Base-by-base conservation (phyloP, 495 filamentous ascomycete species). In the Filosporella fistucella region DNA sequence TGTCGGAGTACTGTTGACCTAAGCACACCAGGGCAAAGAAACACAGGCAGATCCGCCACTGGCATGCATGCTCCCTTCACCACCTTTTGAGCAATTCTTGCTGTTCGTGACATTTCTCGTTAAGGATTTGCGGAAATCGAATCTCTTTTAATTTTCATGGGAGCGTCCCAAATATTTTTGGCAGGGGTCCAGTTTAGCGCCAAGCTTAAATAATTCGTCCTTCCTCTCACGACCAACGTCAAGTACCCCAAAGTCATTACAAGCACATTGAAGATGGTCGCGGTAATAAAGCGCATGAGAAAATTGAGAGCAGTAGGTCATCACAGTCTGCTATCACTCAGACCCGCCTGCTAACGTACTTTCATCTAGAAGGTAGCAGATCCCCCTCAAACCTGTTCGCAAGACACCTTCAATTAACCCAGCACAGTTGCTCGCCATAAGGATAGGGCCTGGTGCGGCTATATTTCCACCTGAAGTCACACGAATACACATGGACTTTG, bases 401-500 rank as follows among this genome's bases (percentile, higher is more conserved):
- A 35, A 5, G 16, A 29, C 32, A 20, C 59, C 66, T 57, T 65
- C 70, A 67, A 59, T 60, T 57, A 35, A 58, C 63, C 37, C 25
- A 51, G 25, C 42, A 23, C 71, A 90, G 86, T 69, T 91, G 33
- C 77, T 91, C 58, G 68, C 71, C 50, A 63, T 89, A 63, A 78
- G 85, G 54, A 60, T 81, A 59, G 93, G 93, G 39, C 81, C 84
- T 32, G 93, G 91, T 28, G 91, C 93, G 18, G 85, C 84, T 13
- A 69, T 87, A 54, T 72, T 98, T 28, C 85, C 89, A 1, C 76
- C 77, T 38, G 82, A 91, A 52, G 81, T 98, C 41, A 85, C 86
- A 47, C 74, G 84, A 49, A 84, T 98, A 62, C 86, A 91, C 66
- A 66, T 98, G 60, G 80, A 86, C 54, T 96, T 95, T 63, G 81